Evolutionary conservation across 306 rosid species (phyloP), one percentile per base, ranked within the genome.

Genomic region (Rosa lucieae): DNA sequence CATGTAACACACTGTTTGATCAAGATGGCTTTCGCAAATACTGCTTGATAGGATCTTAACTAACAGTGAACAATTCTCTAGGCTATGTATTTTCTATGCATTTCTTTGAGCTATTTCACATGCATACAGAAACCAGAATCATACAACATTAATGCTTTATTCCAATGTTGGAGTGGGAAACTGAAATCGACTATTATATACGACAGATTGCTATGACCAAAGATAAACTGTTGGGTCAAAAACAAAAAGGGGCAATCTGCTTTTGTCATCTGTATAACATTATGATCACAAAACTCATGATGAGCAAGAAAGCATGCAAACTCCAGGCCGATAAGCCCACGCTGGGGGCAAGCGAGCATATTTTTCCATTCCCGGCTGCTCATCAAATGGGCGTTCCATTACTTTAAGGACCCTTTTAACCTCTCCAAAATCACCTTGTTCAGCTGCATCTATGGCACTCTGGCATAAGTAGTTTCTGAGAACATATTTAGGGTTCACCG

Each of bases 301-400:
- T 59, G 99, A 96, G 86, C 99, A 96, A 78, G 99, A 96, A 77
- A 96, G 98, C 99, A 96, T 93, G 85, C 99, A 85, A 43, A 93
- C 99, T 37, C 99, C 99, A 23, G 99, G 99, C 56, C 99, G 83
- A 84, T 96, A 96, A 46, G 99, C 99, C 99, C 99, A 96, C 13
- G 99, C 98, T 0, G 99, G 99, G 49, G 99, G 99, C 77, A 96
- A 85, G 65, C 98, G 97, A 72, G 99, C 98, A 80, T 96, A 93
- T 77, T 91, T 96, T 81, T 96, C 99, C 99, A 96, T 96, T 87
- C 94, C 98, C 2, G 98, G 98, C 87, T 93, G 99, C 75, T 91
- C 98, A 67, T 96, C 99, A 74, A 78, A 96, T 13, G 99, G 99
- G 40, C 87, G 88, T 82, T 96, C 98, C 87, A 96, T 82, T 79